Evolutionary conservation across 129 eudicot genomes (phyloP), one percentile per base, ranked within the genome.

Genomic region (Tagetes patula): DNA sequence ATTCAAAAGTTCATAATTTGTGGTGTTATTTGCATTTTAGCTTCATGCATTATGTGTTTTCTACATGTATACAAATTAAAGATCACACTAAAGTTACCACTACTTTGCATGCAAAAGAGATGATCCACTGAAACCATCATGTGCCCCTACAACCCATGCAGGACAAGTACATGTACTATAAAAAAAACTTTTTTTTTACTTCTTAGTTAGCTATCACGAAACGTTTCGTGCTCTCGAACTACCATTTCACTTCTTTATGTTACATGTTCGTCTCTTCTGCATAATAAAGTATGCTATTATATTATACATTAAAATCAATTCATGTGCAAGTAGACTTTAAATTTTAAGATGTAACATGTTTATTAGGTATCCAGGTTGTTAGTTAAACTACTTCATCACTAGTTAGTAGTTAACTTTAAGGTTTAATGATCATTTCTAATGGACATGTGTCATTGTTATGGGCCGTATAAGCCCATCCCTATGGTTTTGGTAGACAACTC

Each of bases 81-180:
- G 64, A 74, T 74, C 79, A 74, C 72, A 74, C 79, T 69, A 50
- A 54, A 53, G 8, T 32, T 53, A 14, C 13, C 65, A 39, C 40
- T 65, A 11, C 45, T 3, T 75, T 70, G 73, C 82, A 78, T 78
- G 78, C 82, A 78, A 78, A 78, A 71, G 62, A 71, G 50, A 78
- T 72, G 74, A 71, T 43, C 49, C 71, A 72, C 82, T 78, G 43
- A 59, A 61, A 13, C 12, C 56, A 67, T 54, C 56, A 67, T 54
- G 47, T 66, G 67, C 34, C 65, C 79, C 49, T 58, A 66, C 79
- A 75, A 9, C 65, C 65, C 65, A 59, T 59, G 41, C 45, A 61
- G 65, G 62, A 59, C 27, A 60, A 33, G 66, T 60, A 60, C 66
- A 60, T 60, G 66, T 61, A 10, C 27, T 36, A 61, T 61, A 4